Base-by-base conservation (phyloP, 352 stramenopile species). In the Phytophthora uliginosa region DNA sequence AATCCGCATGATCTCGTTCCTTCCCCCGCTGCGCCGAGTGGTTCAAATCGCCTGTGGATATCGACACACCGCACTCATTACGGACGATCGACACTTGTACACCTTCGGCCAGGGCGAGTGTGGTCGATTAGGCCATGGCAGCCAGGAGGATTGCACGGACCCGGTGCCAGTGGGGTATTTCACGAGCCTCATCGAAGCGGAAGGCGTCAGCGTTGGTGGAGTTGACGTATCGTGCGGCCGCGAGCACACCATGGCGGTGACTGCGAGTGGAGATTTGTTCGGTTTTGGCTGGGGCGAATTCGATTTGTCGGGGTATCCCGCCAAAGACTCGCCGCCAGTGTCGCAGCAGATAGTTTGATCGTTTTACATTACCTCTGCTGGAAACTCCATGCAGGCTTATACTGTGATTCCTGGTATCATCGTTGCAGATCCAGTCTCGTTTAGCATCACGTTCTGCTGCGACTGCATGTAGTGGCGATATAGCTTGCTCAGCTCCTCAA, bases 81-180 rank as follows among this genome's bases (percentile, higher is more conserved):
- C 88, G 0, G 76, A 87, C 28, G 86, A 93, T 42, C 66, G 76
- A 0, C 63, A 77, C n/a, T 73, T 96, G 33, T 93, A 91, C 61
- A 96, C 89, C 1, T 95, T 93, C 62, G 89, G 89, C 0, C 92
- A 94, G 33, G 89, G 89, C 18, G 86, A 96, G 59, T 96, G 88
- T 38, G 89, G 89, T 12, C 84, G 89, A 3, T 58, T 96, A 4
- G 89, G 88, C 0, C 89, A 96, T 45, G 89, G 89, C 1, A 80
- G 79, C 17, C 85, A 96, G 58, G 74, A 89, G 4, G 72, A 83
- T 2, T 74, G 85, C 2, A 58, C 60, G 12, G 42, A 82, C 12
- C 88, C 89, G 0, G 82, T 69, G 50, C 53, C 63, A 3, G 84
- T 96, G 6, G 69, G 69, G 9, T 95, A 86, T 59, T 94, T 96